Conservation (phyloP, 129 eudicot genomes). For the Cynara cardunculus region DNA sequence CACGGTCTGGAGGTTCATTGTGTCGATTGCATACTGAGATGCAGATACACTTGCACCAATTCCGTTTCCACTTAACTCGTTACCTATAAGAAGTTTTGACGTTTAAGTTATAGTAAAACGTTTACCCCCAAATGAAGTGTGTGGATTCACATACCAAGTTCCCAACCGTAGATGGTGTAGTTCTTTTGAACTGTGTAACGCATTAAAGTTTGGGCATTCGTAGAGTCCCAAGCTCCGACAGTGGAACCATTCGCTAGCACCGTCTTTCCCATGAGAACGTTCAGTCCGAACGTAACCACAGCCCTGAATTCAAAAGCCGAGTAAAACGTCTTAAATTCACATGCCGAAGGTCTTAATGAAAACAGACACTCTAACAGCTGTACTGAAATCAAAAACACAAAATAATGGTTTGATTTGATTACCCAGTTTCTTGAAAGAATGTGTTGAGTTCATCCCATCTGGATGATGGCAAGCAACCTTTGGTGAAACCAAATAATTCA, state of each 20-base stretch:
- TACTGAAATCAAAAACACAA: not conserved
- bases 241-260: slow-evolving; percentile 37
- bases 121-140: not conserved
- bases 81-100: slow-evolving; percentile 39
- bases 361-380: not conserved
- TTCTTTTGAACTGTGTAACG: slow-evolving; percentile 64
- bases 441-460: slow-evolving; percentile 81
- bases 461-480: slow-evolving; percentile 62
- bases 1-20: slow-evolving; percentile 32
- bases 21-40: slow-evolving; percentile 54
- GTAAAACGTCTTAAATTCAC: not conserved
- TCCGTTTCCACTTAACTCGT: slow-evolving; percentile 77
- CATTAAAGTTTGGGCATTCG: slow-evolving; percentile 65
- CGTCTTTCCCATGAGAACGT: slow-evolving; percentile 64
- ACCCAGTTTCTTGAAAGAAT: slow-evolving; percentile 66
- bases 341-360: not conserved
- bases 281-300: slow-evolving; percentile 59
- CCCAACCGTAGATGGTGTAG: slow-evolving; percentile 70
- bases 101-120: not conserved
- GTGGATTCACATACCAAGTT: slow-evolving; percentile 54
- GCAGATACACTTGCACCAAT: slow-evolving; percentile 65
- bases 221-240: slow-evolving; percentile 67
- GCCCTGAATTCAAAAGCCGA: slow-evolving; percentile 42
- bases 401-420: slow-evolving; percentile 10
- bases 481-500: slow-evolving; percentile 51